phyloP scores from a whole-genome alignment of 2,329 filamentous ascomycete species.

The Lojkania enalia region DNA sequence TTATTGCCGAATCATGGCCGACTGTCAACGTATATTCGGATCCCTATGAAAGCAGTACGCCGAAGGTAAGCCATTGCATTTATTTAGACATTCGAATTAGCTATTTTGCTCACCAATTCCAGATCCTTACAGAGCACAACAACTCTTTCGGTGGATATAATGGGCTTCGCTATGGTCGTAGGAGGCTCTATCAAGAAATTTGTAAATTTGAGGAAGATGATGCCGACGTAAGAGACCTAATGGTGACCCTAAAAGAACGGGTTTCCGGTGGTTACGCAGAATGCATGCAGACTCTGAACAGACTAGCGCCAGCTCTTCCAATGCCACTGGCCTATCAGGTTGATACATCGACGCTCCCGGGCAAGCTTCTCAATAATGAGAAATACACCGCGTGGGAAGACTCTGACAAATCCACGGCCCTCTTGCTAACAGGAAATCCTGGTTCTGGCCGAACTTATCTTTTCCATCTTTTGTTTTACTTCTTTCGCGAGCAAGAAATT shows the following conservation, averaged over 20 bases:
- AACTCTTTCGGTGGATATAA: constrained; percentile 2
- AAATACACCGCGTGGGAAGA: background rate
- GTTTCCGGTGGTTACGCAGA: background rate
- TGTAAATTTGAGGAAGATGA: background rate
- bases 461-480: background rate
- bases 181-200: background rate
- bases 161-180: background rate
- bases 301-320: background rate
- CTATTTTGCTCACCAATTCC: no score
- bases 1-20: constrained; percentile 1
- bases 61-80: no score
- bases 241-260: background rate
- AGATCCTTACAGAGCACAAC: background rate
- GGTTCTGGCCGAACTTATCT: constrained; percentile 1
- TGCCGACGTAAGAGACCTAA: background rate
- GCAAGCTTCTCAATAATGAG: background rate
- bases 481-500: background rate
- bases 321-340: background rate
- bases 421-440: background rate
- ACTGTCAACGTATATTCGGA: constrained; percentile 4
- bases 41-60: background rate
- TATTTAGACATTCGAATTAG: no score
- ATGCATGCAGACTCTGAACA: background rate
- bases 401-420: background rate
- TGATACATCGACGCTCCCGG: background rate